Percentiles rank a stretch among this genome's conserved stretches.
Evolutionary conservation across 2,329 filamentous ascomycete genomes (phyloP).

Genomic region (Phaeosphaeria sp.): DNA sequence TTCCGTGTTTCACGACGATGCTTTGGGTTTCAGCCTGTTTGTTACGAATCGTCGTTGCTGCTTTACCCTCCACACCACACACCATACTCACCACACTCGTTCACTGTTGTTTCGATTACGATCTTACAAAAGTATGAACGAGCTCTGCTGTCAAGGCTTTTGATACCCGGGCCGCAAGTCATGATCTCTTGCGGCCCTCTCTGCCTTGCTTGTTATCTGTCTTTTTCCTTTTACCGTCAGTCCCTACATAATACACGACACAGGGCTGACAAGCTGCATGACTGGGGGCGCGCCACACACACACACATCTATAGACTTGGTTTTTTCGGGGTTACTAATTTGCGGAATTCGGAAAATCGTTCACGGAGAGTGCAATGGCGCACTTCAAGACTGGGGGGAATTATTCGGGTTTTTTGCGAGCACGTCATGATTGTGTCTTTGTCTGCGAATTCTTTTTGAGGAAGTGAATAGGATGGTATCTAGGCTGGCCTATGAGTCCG

Average conservation of each 20-base stretch:
- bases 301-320: background rate
- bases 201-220: background rate
- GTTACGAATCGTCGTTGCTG: background rate
- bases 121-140: conserved; percentile 1
- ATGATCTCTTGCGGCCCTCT: conserved; percentile 17
- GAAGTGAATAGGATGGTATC: background rate
- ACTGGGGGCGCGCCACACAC: background rate
- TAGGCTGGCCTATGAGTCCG: background rate
- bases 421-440: background rate
- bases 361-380: background rate
- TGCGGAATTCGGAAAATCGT: background rate
- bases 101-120: no score
- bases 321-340: background rate
- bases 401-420: background rate
- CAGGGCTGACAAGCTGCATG: background rate
- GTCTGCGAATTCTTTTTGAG: background rate
- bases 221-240: background rate
- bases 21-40: conserved; percentile 33
- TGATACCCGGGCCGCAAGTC: conserved; percentile 25
- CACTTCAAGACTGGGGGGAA: background rate
- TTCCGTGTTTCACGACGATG: conserved; percentile 29
- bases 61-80: conserved; percentile 1
- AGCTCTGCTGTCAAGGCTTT: conserved; percentile 3
- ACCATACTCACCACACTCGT: background rate
- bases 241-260: background rate